Evolutionary conservation across 1,139 yeast species (phyloP).

Genomic region (Blastobotrys raffinosifermentans): DNA sequence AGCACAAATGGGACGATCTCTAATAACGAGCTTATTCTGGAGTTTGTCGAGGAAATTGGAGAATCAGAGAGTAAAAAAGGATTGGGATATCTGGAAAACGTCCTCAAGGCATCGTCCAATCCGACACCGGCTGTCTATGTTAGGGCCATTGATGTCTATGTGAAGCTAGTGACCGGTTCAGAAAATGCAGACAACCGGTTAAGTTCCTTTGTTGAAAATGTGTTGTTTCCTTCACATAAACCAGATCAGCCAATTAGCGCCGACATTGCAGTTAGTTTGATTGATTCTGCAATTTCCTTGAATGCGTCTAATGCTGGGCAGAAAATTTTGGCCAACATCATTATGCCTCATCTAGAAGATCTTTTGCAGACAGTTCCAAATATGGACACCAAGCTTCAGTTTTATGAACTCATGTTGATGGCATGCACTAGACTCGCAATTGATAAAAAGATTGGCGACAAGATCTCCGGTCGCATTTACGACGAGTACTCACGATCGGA

Average conservation of each 20-base stretch:
- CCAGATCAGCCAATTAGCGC: neutral
- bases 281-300: conserved; percentile 21
- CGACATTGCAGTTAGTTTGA: conserved; percentile 19
- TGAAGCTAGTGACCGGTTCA: too few relatives aligned
- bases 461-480: conserved; percentile 15
- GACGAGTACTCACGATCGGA: conserved; percentile 9
- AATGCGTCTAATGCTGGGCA: conserved; percentile 13
- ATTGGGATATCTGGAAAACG: neutral
- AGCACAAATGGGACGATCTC: too few relatives aligned
- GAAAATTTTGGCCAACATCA: conserved; percentile 15
- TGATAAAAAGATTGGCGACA: conserved; percentile 16
- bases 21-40: conserved; percentile 1
- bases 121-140: too few relatives aligned
- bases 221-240: neutral
- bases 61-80: neutral
- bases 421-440: conserved; percentile 23
- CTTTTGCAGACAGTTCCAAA: conserved; percentile 6
- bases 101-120: neutral
- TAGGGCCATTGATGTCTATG: too few relatives aligned
- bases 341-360: conserved; percentile 12
- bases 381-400: conserved; percentile 17
- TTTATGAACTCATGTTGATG: conserved; percentile 26
- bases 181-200: too few relatives aligned
- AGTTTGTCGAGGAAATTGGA: conserved; percentile 1
- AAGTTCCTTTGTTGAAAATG: too few relatives aligned